Percentiles rank a stretch among this genome's conserved stretches.
These are phyloP conservation scores for Russula sp. DNA, from an alignment of 768 basidiomycete species.

Conservation along the genomic window DNA sequence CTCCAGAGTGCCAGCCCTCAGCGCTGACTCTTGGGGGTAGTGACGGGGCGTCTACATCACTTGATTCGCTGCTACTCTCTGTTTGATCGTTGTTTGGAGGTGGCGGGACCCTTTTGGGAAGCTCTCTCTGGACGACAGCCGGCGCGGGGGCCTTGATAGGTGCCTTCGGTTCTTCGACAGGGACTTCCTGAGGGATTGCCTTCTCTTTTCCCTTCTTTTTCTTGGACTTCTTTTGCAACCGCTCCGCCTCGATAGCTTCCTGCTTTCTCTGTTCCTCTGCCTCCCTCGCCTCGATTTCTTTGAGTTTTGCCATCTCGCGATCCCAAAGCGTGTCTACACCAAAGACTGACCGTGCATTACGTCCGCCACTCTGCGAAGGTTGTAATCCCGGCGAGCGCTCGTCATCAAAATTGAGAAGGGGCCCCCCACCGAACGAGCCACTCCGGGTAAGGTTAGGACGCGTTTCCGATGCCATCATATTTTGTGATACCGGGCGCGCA, in stretches of 20 bases:
- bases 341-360: conserved; percentile 73
- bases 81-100: conserved; percentile 41
- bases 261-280: conserved; percentile 49
- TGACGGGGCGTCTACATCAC: conserved; percentile 25
- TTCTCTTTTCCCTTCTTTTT: conserved; percentile 44
- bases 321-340: conserved; percentile 94
- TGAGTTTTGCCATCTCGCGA: conserved; percentile 75
- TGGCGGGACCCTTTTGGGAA: conserved; percentile 29
- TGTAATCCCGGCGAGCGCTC: conserved; percentile 35
- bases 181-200: conserved; percentile 20
- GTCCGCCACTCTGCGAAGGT: conserved; percentile 23
- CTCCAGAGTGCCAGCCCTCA: conserved; percentile 35
- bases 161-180: conserved; percentile 9
- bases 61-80: conserved; percentile 51
- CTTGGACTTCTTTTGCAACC: conserved; percentile 34
- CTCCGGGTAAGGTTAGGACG: conserved; percentile 40
- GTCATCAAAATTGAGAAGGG: conserved; percentile 62
- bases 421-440: conserved; percentile 50
- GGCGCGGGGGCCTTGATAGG: conserved; percentile 29
- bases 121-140: conserved; percentile 34
- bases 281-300: conserved; percentile 68
- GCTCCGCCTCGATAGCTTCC: conserved; percentile 41
- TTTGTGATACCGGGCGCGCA: conserved; percentile 41
- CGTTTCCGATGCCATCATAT: conserved; percentile 37
- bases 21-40: neutral